Evolutionary conservation across 352 stramenopile genomes (phyloP), one percentile per base, ranked within the genome.

Genomic region (Globisporangium echinulatum): DNA sequence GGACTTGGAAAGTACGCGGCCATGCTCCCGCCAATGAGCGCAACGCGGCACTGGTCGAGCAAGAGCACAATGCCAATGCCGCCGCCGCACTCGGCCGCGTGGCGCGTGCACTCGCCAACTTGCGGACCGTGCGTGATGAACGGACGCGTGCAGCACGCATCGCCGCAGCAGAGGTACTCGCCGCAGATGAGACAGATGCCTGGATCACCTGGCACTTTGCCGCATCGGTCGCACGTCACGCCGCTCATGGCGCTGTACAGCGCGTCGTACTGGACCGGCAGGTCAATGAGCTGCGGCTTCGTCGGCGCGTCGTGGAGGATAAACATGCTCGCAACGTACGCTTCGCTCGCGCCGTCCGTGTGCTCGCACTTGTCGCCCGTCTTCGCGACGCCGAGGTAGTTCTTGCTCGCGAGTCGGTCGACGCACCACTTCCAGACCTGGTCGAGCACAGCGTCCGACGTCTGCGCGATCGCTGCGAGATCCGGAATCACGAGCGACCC

Each of bases 291-390:
- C 3, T 75, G 79, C 19, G 82, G 82, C 43, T 74, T 74, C 33
- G 61, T 67, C n/a, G 68, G 55, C 7, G 77, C 58, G 56, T 95
- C 84, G 25, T 85, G 83, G 19, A 95, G 54, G 52, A 95, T 92
- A 52, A 95, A 95, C 84, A 95, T 93, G 66, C 84, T 95, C 40
- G 85, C 85, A 25, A 92, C 78, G 60, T 94, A 95, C 14, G 78
- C 81, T 56, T 95, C 85, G 61, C 85, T 90, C 59, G 79, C 88
- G 17, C 84, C 80, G 64, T 95, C 85, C 13, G 84, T 88, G 63
- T 95, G 85, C 55, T 95, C 85, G 58, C 85, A 95, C 59, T 85
- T 90, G 57, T 92, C 84, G 15, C 84, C 80, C 49, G 70, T 71
- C 56, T 88, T 92, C 0, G 70, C 79, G 39, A 74, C 84, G 10